Evolutionary conservation across 331 rosid genomes (phyloP).

Genomic region (Acacia pycnantha): DNA sequence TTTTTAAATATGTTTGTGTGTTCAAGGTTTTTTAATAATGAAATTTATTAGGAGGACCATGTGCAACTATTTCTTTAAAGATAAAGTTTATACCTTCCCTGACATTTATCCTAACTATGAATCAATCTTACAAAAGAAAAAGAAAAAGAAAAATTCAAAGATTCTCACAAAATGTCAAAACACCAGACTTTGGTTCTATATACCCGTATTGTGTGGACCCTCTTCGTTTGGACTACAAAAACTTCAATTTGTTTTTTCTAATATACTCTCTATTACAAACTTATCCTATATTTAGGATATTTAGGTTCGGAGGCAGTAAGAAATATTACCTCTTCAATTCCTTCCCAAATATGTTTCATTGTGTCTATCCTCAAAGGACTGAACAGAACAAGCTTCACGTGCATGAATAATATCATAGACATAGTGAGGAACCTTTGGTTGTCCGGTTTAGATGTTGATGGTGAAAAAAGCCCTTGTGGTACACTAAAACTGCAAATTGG

Average conservation of each 20-base stretch:
- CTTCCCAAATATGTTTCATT: neutral
- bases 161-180: neutral
- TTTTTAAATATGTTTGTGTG: too few relatives aligned
- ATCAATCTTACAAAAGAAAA: neutral
- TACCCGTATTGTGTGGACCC: neutral
- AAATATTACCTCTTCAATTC: neutral
- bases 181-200: neutral
- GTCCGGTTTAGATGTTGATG: neutral
- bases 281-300: too few relatives aligned
- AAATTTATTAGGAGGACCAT: too few relatives aligned
- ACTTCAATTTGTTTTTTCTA: neutral
- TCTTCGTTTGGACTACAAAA: neutral
- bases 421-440: neutral
- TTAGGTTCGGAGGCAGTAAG: neutral
- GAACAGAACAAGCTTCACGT: neutral
- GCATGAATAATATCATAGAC: neutral
- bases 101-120: neutral
- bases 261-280: too few relatives aligned
- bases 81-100: neutral
- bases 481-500: neutral
- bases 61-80: neutral
- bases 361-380: neutral
- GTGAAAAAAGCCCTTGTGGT: neutral
- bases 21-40: too few relatives aligned
- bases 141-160: neutral